Percentiles rank a stretch among this genome's conserved stretches.
These are phyloP conservation scores for Tricholoma bakamatsutake DNA, from an alignment of 768 basidiomycete species.

Conservation along the genomic window DNA sequence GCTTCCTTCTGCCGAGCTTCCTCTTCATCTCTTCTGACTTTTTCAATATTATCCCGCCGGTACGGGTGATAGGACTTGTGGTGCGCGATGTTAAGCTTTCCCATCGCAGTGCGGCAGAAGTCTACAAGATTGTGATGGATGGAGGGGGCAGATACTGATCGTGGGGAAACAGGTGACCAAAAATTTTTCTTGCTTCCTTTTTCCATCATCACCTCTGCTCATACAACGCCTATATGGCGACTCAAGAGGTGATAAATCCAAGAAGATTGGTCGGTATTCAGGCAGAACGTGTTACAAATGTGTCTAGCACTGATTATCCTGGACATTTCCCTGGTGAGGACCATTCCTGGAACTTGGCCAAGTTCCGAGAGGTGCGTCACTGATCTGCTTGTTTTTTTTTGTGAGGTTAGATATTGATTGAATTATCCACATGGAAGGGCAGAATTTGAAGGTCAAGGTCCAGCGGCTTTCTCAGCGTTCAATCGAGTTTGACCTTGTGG, in stretches of 20 bases:
- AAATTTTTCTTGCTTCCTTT: constrained; percentile 1
- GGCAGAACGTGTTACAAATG: constrained; percentile 68
- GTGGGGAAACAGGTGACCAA: constrained; percentile 1
- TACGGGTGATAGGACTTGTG: constrained; percentile 92
- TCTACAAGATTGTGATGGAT: background rate
- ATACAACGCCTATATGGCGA: constrained; percentile 5
- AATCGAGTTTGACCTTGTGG: constrained; percentile 92
- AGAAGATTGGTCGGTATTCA: constrained; percentile 61
- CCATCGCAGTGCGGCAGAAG: constrained; percentile 55
- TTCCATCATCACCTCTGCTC: background rate
- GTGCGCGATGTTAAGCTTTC: constrained; percentile 84
- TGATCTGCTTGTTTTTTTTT: no score
- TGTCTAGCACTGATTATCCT: constrained; percentile 88
- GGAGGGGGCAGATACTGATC: background rate
- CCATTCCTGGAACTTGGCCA: constrained; percentile 72
- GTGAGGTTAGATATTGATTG: background rate
- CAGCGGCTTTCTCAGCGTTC: constrained; percentile 76
- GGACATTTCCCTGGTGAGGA: constrained; percentile 85
- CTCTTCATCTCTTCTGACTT: constrained; percentile 76
- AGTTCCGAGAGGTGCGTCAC: constrained; percentile 67
- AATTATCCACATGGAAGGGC: constrained; percentile 23
- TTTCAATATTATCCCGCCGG: constrained; percentile 77
- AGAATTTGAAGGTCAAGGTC: constrained; percentile 72
- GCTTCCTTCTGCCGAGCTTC: constrained; percentile 63
- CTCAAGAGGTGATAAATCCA: constrained; percentile 18